A percentile compares a stretch with the other conserved stretches of the same genome.
These are phyloP conservation scores for Scheffersomyces stipitis DNA, from an alignment of 805 yeast genomes.

Conservation along the genomic window DNA sequence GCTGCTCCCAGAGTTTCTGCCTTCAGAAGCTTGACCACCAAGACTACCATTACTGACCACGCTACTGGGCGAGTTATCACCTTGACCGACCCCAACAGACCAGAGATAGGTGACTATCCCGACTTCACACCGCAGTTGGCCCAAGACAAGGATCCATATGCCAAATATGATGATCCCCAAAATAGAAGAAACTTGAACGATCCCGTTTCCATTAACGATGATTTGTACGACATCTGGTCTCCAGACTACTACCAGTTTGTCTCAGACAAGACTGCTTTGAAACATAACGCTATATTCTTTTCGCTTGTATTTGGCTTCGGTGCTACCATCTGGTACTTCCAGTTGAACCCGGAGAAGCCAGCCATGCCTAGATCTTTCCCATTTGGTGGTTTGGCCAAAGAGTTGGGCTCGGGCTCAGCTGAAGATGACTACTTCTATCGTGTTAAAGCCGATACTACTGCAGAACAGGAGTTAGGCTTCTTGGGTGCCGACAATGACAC, in stretches of 20 bases:
- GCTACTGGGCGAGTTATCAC: slow-evolving; percentile 37
- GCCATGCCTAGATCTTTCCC: slow-evolving; percentile 79
- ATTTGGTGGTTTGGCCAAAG: slow-evolving; percentile 70
- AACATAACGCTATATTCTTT: slow-evolving; percentile 54
- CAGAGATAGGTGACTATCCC: slow-evolving; percentile 59
- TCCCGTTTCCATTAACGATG: slow-evolving; percentile 70
- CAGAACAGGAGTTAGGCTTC: slow-evolving; percentile 36
- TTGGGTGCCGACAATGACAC: slow-evolving; percentile 32
- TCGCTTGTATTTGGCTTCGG: slow-evolving; percentile 44
- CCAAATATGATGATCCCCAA: slow-evolving; percentile 76
- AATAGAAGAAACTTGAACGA: slow-evolving; percentile 76
- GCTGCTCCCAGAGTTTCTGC: slow-evolving; percentile 8
- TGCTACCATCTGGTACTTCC: slow-evolving; percentile 42
- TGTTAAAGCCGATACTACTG: slow-evolving; percentile 39
- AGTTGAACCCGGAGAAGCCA: slow-evolving; percentile 60
- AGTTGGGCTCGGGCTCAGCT: slow-evolving; percentile 60
- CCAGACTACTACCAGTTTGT: slow-evolving; percentile 71
- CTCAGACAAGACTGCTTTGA: slow-evolving; percentile 59
- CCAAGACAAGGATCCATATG: slow-evolving; percentile 69
- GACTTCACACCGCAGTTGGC: slow-evolving; percentile 57
- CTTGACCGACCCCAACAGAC: slow-evolving; percentile 42
- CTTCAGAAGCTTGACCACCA: slow-evolving; percentile 28
- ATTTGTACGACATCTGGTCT: slow-evolving; percentile 79
- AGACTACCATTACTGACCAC: slow-evolving; percentile 40
- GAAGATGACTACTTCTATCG: slow-evolving; percentile 35